Evolutionary conservation across 2,329 filamentous ascomycete species (phyloP).

Genomic region (Passalora sequoiae): DNA sequence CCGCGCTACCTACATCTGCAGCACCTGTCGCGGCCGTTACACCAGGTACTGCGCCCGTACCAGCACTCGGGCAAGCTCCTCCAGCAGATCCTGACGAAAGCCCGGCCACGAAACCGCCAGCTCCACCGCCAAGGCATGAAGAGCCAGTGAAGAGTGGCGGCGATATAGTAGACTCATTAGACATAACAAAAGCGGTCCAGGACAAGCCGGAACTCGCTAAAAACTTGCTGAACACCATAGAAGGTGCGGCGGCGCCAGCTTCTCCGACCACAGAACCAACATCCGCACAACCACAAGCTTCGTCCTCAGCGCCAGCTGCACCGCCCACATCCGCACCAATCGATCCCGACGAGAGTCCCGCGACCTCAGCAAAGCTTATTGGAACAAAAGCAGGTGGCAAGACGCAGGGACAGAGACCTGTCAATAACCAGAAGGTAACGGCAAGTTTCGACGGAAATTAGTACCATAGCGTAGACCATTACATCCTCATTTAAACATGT

Average conservation of each 20-base stretch:
- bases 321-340: constrained; percentile 3
- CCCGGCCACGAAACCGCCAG: constrained; percentile 23
- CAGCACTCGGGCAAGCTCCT: constrained; percentile 4
- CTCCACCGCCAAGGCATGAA: constrained; percentile 8
- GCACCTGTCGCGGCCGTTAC: constrained; percentile 9
- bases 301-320: constrained; percentile 1
- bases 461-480: background rate
- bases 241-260: background rate
- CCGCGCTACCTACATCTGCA: constrained; percentile 7
- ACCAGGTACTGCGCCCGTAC: background rate
- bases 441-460: background rate
- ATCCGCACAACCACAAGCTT: background rate
- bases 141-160: background rate
- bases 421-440: background rate
- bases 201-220: background rate
- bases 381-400: background rate
- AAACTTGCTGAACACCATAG: background rate
- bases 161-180: background rate
- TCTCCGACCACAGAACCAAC: no score
- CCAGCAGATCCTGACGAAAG: constrained; percentile 28
- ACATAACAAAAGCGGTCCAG: background rate
- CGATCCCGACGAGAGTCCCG: constrained; percentile 16
- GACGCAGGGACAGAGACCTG: background rate
- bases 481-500: background rate
- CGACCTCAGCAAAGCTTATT: constrained; percentile 9